Evolutionary conservation across 176 grass and related monocot species (phyloP), one percentile per base, ranked within the genome.

Genomic region (Oryza australiensis): DNA sequence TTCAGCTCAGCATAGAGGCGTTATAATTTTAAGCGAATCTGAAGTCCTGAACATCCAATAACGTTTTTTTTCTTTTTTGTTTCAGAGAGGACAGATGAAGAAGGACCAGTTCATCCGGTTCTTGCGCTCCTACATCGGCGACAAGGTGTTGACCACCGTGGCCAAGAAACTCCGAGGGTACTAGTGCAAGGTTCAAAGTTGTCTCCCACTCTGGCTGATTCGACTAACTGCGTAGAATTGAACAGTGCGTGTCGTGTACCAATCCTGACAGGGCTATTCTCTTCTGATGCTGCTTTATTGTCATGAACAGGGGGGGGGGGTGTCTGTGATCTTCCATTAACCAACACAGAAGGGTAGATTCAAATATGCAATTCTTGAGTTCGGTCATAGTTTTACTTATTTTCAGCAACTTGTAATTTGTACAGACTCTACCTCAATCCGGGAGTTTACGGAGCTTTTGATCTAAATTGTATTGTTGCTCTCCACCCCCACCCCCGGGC

Each of bases 71-170:
- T 13, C 8, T 66, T 76, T 76, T 81, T 26, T 81, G 27, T 35
- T 89, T 68, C 90, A 98, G 95, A 94, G 53, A 79, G 91, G 87
- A 20, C 90, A 86, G 70, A 86, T 98, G 1, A 87, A 70, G 72
- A 98, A 93, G 83, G 82, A 88, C 0, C 64, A 86, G 5, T 98
- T 98, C 86, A 90, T 94, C 45, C 82, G 76, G 16, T 89, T 76
- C 75, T 73, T 98, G 79, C 89, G 92, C 64, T 33, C 33, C 3
- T 63, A 73, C 53, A 62, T 83, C 57, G 95, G 93, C 24, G 95
- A 98, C 74, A 80, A 84, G 28, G 75, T 95, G 12, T 68, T 98
- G 43, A 80, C 64, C 43, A 83, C 87, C 51, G 84, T 82, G 30
- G 86, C 94, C 35, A 88, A 35, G 62, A 98, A 91, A 68, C 82